A percentile compares a stretch with the other conserved stretches of the same genome.
Conservation (phyloP, 2,329 filamentous ascomycete genomes). For the Penicillium sp. region DNA sequence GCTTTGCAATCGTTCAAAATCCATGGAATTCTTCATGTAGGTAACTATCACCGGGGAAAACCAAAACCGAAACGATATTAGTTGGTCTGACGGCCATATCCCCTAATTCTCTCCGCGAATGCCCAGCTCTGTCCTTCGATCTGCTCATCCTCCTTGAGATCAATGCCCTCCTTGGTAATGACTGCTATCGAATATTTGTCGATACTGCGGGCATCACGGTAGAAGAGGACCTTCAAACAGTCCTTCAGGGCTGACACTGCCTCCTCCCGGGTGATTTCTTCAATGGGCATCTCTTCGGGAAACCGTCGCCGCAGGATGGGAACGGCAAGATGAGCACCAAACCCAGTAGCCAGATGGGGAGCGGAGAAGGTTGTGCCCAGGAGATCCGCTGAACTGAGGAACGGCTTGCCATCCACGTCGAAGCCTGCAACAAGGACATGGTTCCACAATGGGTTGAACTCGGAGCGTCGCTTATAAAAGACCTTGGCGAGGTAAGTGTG, state of each 20-base stretch:
- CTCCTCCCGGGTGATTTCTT: constrained; percentile 71
- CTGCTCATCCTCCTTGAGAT: constrained; percentile 80
- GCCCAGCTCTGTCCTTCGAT: constrained; percentile 97
- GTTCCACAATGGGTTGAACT: constrained; percentile 98
- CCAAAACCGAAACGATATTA: constrained; percentile 25
- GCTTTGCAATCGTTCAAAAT: not conserved
- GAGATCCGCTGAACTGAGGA: constrained; percentile 88
- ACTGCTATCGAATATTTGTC: constrained; percentile 91
- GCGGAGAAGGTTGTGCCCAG: constrained; percentile 88
- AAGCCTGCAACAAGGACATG: constrained; percentile 87
- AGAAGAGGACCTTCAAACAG: constrained; percentile 98
- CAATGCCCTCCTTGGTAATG: constrained; percentile 84
- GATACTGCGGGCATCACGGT: constrained; percentile 90
- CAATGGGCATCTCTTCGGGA: constrained; percentile 77
- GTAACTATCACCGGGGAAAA: constrained; percentile 7
- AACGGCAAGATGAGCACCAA: constrained; percentile 88
- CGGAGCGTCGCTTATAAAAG: constrained; percentile 89
- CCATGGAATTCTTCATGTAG: constrained; percentile 10
- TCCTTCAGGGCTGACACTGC: constrained; percentile 81
- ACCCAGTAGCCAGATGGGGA: constrained; percentile 89
- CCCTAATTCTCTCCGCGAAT: constrained; percentile 91
- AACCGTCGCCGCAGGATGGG: constrained; percentile 83
- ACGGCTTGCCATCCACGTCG: constrained; percentile 76
- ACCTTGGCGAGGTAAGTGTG: constrained; percentile 97
- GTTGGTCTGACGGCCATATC: constrained; percentile 82